These are phyloP conservation scores for Aspergillus mulundensis DNA, from an alignment of 495 filamentous ascomycete species.

Conservation along the genomic window DNA sequence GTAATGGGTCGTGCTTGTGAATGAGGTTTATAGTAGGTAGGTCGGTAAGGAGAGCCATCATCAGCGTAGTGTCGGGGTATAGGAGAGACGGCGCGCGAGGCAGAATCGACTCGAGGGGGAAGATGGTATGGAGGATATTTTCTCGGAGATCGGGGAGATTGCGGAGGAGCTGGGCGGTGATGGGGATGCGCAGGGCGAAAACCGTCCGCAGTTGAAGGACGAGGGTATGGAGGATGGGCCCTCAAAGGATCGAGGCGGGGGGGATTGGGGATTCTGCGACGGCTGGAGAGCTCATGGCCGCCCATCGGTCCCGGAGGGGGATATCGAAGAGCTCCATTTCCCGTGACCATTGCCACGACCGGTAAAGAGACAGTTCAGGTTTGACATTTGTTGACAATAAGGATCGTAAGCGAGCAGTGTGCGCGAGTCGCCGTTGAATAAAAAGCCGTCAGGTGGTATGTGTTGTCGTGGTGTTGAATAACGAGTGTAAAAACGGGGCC, in stretches of 20 bases:
- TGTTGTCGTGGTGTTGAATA: constrained; percentile 6
- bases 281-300: constrained; percentile 32
- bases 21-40: constrained; percentile 14
- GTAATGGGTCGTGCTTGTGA: constrained; percentile 19
- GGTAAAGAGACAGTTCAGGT: constrained; percentile 37
- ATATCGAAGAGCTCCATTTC: constrained; percentile 40
- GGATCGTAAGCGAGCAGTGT: not conserved
- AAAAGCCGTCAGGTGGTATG: not conserved
- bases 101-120: constrained; percentile 23
- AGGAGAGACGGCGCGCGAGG: constrained; percentile 27
- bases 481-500: constrained; percentile 14
- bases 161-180: constrained; percentile 13
- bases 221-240: constrained; percentile 30
- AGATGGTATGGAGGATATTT: constrained; percentile 16
- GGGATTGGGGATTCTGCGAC: constrained; percentile 31
- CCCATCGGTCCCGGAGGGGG: constrained; percentile 26
- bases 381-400: constrained; percentile 42
- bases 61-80: constrained; percentile 24
- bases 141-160: constrained; percentile 31
- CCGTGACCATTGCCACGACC: constrained; percentile 50
- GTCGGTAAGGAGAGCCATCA: constrained; percentile 22
- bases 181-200: constrained; percentile 24
- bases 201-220: constrained; percentile 22
- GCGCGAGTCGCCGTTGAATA: not conserved
- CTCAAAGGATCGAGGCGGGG: constrained; percentile 33